phyloP scores from a whole-genome alignment of 352 stramenopile genomes.

The Pythium myriotylum region DNA sequence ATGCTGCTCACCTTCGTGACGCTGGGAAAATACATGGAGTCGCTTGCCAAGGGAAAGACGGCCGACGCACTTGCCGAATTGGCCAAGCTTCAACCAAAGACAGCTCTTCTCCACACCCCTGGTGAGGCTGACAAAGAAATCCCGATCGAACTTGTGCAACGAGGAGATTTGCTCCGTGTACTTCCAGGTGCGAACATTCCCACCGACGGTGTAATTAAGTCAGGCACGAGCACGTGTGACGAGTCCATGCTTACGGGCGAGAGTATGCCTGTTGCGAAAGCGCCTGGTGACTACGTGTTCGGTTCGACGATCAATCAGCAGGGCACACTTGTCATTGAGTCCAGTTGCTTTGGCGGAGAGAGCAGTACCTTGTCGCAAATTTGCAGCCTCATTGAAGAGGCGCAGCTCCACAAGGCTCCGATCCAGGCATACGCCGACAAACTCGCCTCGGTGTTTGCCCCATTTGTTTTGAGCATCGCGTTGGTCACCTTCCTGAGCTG shows the following conservation, averaged over 20 bases:
- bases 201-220: constrained; percentile 81
- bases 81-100: constrained; percentile 79
- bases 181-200: constrained; percentile 76
- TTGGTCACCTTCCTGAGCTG: constrained; percentile 68
- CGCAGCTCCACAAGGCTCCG: constrained; percentile 86
- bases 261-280: constrained; percentile 88
- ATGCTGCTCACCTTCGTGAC: constrained; percentile 89
- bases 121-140: constrained; percentile 71
- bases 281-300: constrained; percentile 75
- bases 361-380: constrained; percentile 76
- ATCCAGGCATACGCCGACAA: constrained; percentile 87
- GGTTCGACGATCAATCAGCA: constrained; percentile 85
- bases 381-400: constrained; percentile 85
- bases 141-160: constrained; percentile 83
- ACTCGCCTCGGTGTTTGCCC: constrained; percentile 65
- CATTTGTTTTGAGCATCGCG: constrained; percentile 62
- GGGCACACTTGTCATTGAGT: constrained; percentile 86
- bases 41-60: constrained; percentile 85
- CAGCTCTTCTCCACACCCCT: constrained; percentile 55
- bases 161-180: constrained; percentile 73
- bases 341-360: constrained; percentile 68
- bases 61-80: constrained; percentile 74
- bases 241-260: constrained; percentile 89
- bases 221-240: constrained; percentile 64
- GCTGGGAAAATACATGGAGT: constrained; percentile 90